Conservation (phyloP, 768 basidiomycete species). For the Amanita pallidorosea region DNA sequence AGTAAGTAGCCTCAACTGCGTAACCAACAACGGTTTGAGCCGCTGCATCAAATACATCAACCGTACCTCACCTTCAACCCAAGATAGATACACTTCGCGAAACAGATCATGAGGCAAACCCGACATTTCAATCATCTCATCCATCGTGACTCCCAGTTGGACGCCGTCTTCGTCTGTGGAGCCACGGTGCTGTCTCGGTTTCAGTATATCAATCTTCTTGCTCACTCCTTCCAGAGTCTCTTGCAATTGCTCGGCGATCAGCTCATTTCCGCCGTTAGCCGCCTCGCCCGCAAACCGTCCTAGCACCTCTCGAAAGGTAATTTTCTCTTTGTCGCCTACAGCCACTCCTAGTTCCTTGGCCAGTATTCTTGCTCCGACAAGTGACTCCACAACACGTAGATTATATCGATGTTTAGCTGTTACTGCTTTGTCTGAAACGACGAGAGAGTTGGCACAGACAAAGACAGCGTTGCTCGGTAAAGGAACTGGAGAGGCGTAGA, state of each 20-base stretch:
- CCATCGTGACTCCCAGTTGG: conserved; percentile 56
- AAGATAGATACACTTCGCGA: conserved; percentile 59
- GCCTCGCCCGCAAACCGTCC: conserved; percentile 41
- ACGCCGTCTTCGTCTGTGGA: conserved; percentile 17
- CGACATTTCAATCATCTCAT: conserved; percentile 62
- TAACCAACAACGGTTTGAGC: background rate
- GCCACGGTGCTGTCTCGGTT: conserved; percentile 20
- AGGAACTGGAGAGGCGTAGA: conserved; percentile 55
- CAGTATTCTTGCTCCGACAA: conserved; percentile 68
- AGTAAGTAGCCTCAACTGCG: conserved; percentile 67
- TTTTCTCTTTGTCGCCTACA: conserved; percentile 32
- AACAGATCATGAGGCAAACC: conserved; percentile 48
- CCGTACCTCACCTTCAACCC: conserved; percentile 56
- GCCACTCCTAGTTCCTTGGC: conserved; percentile 44
- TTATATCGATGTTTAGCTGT: conserved; percentile 77
- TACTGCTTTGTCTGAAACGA: conserved; percentile 70
- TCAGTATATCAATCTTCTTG: conserved; percentile 40
- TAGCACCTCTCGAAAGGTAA: conserved; percentile 61
- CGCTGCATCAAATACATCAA: background rate
- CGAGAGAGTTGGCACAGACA: conserved; percentile 76
- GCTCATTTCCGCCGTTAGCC: conserved; percentile 24
- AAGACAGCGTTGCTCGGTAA: conserved; percentile 50
- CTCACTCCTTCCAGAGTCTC: conserved; percentile 36
- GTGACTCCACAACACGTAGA: conserved; percentile 84
- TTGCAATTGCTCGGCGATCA: conserved; percentile 34